Conservation (phyloP, 164 flowering plant genomes). For the Chloranthus sessilifolius region DNA sequence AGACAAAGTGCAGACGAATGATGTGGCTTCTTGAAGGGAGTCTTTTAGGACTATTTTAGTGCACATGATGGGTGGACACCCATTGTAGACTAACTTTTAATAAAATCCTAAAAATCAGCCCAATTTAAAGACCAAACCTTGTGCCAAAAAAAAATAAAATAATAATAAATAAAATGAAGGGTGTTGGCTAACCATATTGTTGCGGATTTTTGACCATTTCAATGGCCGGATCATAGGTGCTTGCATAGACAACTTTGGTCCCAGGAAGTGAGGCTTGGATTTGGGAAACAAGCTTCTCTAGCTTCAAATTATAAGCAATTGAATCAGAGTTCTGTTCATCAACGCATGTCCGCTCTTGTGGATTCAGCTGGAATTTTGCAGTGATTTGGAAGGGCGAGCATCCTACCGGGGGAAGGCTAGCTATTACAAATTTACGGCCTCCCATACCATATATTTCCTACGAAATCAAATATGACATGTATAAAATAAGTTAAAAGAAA, state of each 20-base stretch:
- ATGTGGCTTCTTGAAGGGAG: not conserved
- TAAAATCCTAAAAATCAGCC: not conserved
- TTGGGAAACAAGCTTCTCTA: not conserved
- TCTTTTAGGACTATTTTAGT: too few relatives aligned
- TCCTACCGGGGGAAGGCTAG: not conserved
- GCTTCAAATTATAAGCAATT: not conserved
- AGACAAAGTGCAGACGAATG: too few relatives aligned
- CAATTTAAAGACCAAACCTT: not conserved
- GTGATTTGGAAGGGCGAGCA: not conserved
- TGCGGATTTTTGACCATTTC: conserved; percentile 27
- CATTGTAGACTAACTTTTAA: too few relatives aligned
- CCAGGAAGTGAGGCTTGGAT: conserved; percentile 8
- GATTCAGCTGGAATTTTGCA: not conserved
- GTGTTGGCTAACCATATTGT: conserved; percentile 16
- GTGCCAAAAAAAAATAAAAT: not conserved
- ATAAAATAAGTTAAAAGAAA: too few relatives aligned
- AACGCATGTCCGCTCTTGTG: not conserved
- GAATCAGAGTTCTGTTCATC: not conserved
- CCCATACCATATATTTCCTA: not conserved
- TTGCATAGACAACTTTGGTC: conserved; percentile 16
- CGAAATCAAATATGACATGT: too few relatives aligned
- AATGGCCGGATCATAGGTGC: conserved; percentile 23
- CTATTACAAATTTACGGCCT: not conserved
- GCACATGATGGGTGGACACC: too few relatives aligned
- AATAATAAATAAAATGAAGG: too few relatives aligned